Percentiles rank a stretch among this genome's conserved stretches.
Conservation (phyloP, 202 grass and related monocot genomes). For the Bolboschoenoplectus hybrid region DNA sequence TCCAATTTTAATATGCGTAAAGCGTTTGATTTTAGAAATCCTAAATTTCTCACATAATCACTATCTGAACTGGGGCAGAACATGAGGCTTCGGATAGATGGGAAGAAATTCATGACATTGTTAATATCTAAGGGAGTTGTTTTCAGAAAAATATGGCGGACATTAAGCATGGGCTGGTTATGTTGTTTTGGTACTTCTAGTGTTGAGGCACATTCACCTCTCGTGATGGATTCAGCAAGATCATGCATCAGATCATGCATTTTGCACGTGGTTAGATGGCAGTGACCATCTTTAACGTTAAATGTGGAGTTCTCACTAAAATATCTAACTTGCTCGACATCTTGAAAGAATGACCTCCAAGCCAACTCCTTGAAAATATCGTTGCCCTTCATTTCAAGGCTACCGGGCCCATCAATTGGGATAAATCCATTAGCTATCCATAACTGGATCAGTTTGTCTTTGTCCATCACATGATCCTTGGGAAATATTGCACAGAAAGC, state of each 20-base stretch:
- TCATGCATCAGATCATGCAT: slow-evolving; percentile 63
- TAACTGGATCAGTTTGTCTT: slow-evolving; percentile 39
- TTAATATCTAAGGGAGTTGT: not conserved
- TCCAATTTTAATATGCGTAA: not conserved
- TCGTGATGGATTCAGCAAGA: slow-evolving; percentile 6
- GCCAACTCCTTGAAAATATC: slow-evolving; percentile 28
- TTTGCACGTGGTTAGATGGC: not conserved
- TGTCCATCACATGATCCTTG: slow-evolving; percentile 47
- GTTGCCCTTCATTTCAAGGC: not conserved
- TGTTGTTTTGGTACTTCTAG: not conserved
- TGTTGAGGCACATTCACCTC: slow-evolving; percentile 24
- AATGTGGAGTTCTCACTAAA: too few relatives aligned
- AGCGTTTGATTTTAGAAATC: slow-evolving; percentile 17
- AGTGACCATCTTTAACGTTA: too few relatives aligned
- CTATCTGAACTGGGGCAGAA: too few relatives aligned
- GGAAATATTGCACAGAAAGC: slow-evolving; percentile 41
- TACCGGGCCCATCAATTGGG: not conserved
- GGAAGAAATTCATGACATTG: not conserved
- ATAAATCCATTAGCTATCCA: slow-evolving; percentile 52
- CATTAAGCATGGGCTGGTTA: not conserved
- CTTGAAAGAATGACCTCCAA: slow-evolving; percentile 52
- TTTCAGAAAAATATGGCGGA: not conserved
- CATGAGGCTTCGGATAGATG: fast-evolving
- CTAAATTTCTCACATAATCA: not conserved
- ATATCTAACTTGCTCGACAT: not conserved